Evolutionary conservation across 176 grass and related monocot species (phyloP), one percentile per base, ranked within the genome.

Genomic region (Raddia distichophylla): DNA sequence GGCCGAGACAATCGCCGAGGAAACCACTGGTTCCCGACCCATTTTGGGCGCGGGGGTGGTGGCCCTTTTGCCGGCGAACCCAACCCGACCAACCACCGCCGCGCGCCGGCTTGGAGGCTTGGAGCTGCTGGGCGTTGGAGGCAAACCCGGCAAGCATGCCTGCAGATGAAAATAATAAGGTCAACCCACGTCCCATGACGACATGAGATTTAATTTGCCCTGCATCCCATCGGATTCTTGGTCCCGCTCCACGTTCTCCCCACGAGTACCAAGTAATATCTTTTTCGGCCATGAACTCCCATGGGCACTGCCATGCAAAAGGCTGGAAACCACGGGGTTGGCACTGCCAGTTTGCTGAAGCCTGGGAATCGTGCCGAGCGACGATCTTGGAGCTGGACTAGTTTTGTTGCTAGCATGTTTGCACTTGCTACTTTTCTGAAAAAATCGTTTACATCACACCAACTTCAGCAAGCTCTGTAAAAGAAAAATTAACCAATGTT

Each of bases 221-320:
- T 16, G 12, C 37, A 40, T 40, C 12, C 27, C 67, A 65, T 65
- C 37, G 76, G 76, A 79, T 79, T 80, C 76, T 72, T 71, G 65
- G 69, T 61, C 47, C 68, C n/a, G 67, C 52, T 51, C 68, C 75
- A 79, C 60, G 44, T 80, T 84, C 75, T 9, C 17, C 73, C 68
- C 86, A 80, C 76, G 81, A 75, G 33, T 56, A 47, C 48, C 56
- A 17, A 11, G 56, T 32, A 19, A 4, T 60, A 46, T 77, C 16
- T 53, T 19, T 63, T 56, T 33, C 43, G 14, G 67, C n/a, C 80
- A 60, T n/a, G 65, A 73, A 7, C 58, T 53, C 73, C 65, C 13
- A 9, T 53, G 64, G 18, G 27, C 27, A 27, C 27, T 27, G 27
- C 27, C 53, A 11, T 50, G 70, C 57, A 44, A 42, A 53, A 58